Evolutionary conservation across 768 basidiomycete genomes (phyloP), one percentile per base, ranked within the genome.

Genomic region (Guyanaporus albipodus): DNA sequence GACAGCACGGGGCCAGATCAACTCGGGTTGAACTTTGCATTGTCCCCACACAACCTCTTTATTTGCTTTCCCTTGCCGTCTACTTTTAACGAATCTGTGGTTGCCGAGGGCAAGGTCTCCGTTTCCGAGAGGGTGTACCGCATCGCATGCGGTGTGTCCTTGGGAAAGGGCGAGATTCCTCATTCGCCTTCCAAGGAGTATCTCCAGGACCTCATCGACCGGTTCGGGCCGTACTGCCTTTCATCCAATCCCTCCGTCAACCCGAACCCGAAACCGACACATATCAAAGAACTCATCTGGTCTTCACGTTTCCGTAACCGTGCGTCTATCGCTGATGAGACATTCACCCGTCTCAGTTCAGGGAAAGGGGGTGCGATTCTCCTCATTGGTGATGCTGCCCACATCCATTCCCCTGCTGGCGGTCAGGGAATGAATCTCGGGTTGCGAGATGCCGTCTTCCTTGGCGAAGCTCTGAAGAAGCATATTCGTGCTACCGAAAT

Each of bases 401-500:
- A 74, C 19, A 70, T 78, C 35, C 78, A 77, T 48, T 73, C 77
- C 0, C 78, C 77, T 18, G 65, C 70, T 8, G 79, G 78, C 2
- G 79, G 79, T 1, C 77, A 79, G 38, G 78, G 79, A 11, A 76
- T 79, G 77, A 78, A 79, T 48, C 69, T 79, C 15, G 76, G 78
- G 6, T 59, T 79, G 14, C 69, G 77, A 14, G 79, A 80, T 50
- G 77, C 74, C 7, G 59, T 77, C n/a, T 62, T 66, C 40, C 67
- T 79, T 6, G 76, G 71, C 8, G 66, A 71, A 14, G 68, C 57
- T 4, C 58, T 80, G 22, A 54, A 60, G 12, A 58, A 66, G 14
- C 73, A 75, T 54, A 48, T 70, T 1, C 50, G 38, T 12, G 52
- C 50, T 22, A 9, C 46, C 3, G 44, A 54, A 29, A 49, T 44